Conservation (phyloP, 306 rosid genomes). For the Crotalaria pallida region DNA sequence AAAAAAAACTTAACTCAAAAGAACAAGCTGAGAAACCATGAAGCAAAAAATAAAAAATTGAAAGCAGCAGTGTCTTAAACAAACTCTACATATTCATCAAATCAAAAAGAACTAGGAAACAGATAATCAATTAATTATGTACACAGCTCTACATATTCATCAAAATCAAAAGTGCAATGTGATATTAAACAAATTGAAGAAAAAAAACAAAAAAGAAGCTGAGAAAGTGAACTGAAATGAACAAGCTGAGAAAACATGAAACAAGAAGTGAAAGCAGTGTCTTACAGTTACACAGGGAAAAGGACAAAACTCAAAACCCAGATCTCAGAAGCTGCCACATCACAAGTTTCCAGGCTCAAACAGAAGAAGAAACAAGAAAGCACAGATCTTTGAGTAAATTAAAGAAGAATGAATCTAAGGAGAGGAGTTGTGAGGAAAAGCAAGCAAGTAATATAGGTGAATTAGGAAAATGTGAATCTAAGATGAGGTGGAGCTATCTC, state of each 20-base stretch:
- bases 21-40: not conserved
- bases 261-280: not conserved
- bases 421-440: constrained; percentile 21
- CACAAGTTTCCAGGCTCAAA: constrained; percentile 22
- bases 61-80: too few relatives aligned
- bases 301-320: constrained; percentile 58
- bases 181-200: too few relatives aligned
- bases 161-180: too few relatives aligned
- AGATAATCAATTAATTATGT: too few relatives aligned
- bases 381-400: constrained; percentile 40
- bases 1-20: too few relatives aligned
- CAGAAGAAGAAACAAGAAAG: constrained; percentile 15
- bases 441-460: constrained; percentile 26
- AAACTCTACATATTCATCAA: too few relatives aligned
- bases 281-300: too few relatives aligned
- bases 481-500: constrained; percentile 63
- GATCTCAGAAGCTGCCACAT: constrained; percentile 51
- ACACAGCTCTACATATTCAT: too few relatives aligned
- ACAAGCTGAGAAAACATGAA: not conserved
- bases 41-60: constrained; percentile 11
- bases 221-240: constrained; percentile 10
- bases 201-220: too few relatives aligned
- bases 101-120: too few relatives aligned
- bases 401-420: constrained; percentile 19
- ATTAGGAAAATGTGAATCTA: constrained; percentile 39